These are phyloP conservation scores for Dissophora ornata DNA, from an alignment of 192 early-diverging fungal species.

Conservation along the genomic window DNA sequence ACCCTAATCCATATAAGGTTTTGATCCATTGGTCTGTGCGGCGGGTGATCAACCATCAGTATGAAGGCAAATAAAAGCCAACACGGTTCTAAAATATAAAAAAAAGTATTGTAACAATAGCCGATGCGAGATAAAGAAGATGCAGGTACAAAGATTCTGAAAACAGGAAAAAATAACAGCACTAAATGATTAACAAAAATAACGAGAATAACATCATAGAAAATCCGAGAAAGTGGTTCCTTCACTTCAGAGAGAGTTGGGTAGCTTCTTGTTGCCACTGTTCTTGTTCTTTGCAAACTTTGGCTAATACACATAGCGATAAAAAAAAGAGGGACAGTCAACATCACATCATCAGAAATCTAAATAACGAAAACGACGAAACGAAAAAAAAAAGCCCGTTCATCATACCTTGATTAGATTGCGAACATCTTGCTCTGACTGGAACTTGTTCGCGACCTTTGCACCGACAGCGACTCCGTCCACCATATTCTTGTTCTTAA, in stretches of 20 bases:
- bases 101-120: too few relatives aligned
- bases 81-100: too few relatives aligned
- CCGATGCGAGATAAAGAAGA: not conserved
- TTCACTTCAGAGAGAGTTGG: constrained; percentile 23
- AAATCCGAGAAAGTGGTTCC: not conserved
- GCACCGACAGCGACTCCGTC: constrained; percentile 40
- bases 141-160: not conserved
- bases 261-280: constrained; percentile 32
- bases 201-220: not conserved
- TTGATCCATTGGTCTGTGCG: too few relatives aligned
- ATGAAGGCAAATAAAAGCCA: too few relatives aligned
- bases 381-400: not conserved
- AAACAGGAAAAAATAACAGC: not conserved
- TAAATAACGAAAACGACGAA: not conserved
- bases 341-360: not conserved
- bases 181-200: not conserved
- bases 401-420: constrained; percentile 50
- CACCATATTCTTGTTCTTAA: constrained; percentile 68
- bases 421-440: constrained; percentile 54
- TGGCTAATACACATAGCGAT: constrained; percentile 9
- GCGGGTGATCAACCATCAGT: too few relatives aligned
- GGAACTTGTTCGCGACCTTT: constrained; percentile 58
- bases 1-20: too few relatives aligned
- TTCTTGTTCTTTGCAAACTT: constrained; percentile 44
- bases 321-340: not conserved